These are phyloP conservation scores for Apophysomyces elegans DNA, from an alignment of 371 early-diverging fungal genomes.

Conservation along the genomic window DNA sequence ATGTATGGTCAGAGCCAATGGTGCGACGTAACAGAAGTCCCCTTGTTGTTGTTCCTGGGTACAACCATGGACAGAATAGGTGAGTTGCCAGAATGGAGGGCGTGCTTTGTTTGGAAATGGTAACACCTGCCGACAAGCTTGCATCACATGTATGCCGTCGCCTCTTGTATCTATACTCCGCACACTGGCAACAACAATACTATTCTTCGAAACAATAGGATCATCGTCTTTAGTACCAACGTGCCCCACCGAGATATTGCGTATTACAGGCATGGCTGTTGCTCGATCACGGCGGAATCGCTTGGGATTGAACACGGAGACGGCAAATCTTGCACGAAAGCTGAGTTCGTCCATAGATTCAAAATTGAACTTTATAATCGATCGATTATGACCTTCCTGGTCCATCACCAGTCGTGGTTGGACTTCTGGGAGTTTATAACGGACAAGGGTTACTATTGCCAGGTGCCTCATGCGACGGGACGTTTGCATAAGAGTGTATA, in stretches of 20 bases:
- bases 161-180: not conserved
- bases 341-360: constrained; percentile 1
- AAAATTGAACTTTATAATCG: constrained; percentile 17
- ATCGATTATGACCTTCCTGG: constrained; percentile 25
- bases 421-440: constrained; percentile 12
- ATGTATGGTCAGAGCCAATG: constrained; percentile 16
- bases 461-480: constrained; percentile 16
- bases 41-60: constrained; percentile 8
- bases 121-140: constrained; percentile 14
- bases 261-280: constrained; percentile 19
- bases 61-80: constrained; percentile 13
- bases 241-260: constrained; percentile 5
- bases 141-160: constrained; percentile 3
- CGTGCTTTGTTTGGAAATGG: constrained; percentile 14
- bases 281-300: constrained; percentile 19
- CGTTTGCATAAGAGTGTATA: constrained; percentile 8
- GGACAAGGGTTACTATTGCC: constrained; percentile 1
- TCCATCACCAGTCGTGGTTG: constrained; percentile 14
- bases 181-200: not conserved
- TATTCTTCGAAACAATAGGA: not conserved
- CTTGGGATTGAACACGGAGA: constrained; percentile 1
- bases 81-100: constrained; percentile 20
- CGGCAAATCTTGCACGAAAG: not conserved
- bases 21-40: constrained; percentile 13
- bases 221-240: constrained; percentile 1